Evolutionary conservation across 2,329 filamentous ascomycete genomes (phyloP).

Genomic region (Alternaria ethzedia): DNA sequence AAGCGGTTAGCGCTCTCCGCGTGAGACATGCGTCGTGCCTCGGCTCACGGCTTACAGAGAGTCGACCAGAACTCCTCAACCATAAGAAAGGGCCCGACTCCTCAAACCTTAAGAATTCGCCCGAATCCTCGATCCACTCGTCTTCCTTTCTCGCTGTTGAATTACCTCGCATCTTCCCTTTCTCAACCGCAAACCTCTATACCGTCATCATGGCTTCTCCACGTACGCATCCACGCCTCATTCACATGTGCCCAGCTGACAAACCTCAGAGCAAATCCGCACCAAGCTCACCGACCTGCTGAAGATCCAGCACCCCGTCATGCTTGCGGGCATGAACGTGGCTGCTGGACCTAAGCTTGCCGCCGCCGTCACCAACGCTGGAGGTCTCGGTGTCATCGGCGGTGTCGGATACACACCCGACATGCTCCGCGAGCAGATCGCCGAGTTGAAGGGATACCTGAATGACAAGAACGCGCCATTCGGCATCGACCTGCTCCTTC

Average conservation of each 20-base stretch:
- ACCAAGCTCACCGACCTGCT: conserved; percentile 94
- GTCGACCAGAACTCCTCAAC: conserved; percentile 27
- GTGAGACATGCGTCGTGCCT: conserved; percentile 23
- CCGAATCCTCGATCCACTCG: conserved; percentile 9
- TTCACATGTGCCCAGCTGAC: conserved; percentile 35
- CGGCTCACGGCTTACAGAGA: conserved; percentile 30
- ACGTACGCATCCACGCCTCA: conserved; percentile 63
- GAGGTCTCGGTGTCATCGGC: conserved; percentile 94
- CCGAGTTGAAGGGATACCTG: conserved; percentile 88
- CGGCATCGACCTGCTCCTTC: conserved; percentile 90
- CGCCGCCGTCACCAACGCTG: conserved; percentile 95
- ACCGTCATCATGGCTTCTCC: conserved; percentile 72
- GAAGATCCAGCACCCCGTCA: conserved; percentile 94
- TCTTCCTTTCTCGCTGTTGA: background rate
- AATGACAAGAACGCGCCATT: conserved; percentile 93
- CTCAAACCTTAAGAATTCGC: conserved; percentile 28
- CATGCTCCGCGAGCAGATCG: conserved; percentile 94
- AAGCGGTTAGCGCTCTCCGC: conserved; percentile 21
- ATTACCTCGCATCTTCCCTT: background rate
- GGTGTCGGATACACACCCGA: conserved; percentile 96
- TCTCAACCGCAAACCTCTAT: conserved; percentile 4
- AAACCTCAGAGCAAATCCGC: conserved; percentile 76
- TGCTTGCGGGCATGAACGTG: conserved; percentile 99
- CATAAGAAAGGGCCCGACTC: conserved; percentile 24
- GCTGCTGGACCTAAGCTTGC: conserved; percentile 95